These are phyloP conservation scores for Fonsecaea multimorphosa DNA, from an alignment of 2,329 filamentous ascomycete species.

Conservation along the genomic window DNA sequence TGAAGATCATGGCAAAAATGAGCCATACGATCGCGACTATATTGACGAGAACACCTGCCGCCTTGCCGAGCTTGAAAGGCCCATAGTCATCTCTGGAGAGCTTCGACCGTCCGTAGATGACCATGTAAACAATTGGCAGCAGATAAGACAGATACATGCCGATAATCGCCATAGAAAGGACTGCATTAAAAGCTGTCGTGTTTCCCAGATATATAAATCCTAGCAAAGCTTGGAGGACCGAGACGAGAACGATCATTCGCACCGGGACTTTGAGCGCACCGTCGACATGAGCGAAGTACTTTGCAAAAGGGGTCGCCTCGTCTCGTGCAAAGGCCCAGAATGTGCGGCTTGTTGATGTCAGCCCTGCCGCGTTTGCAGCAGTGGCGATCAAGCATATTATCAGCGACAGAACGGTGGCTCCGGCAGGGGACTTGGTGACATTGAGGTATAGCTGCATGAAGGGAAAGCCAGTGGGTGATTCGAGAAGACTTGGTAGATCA, in stretches of 20 bases:
- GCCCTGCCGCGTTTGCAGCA: slow-evolving; percentile 41
- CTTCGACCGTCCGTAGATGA: slow-evolving; percentile 45
- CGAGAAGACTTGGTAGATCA: slow-evolving; percentile 48
- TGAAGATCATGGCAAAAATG: slow-evolving; percentile 42
- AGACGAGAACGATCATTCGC: slow-evolving; percentile 24
- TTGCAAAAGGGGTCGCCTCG: slow-evolving; percentile 47
- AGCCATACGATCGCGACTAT: slow-evolving; percentile 42
- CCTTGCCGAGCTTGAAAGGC: slow-evolving; percentile 41
- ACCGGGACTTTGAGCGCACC: slow-evolving; percentile 30
- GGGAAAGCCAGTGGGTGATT: slow-evolving; percentile 52
- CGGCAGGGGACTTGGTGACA: slow-evolving; percentile 41
- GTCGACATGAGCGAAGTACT: slow-evolving; percentile 38
- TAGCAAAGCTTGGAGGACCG: slow-evolving; percentile 26
- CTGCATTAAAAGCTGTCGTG: slow-evolving; percentile 40
- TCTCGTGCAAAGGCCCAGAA: slow-evolving; percentile 51
- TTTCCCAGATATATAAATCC: slow-evolving; percentile 35
- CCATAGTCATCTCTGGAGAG: slow-evolving; percentile 19
- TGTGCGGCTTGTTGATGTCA: slow-evolving; percentile 48
- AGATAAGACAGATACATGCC: slow-evolving; percentile 57
- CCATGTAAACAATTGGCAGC: slow-evolving; percentile 55
- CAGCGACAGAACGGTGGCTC: slow-evolving; percentile 42
- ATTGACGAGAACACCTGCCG: slow-evolving; percentile 39
- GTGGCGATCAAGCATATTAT: slow-evolving; percentile 43
- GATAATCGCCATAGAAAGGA: slow-evolving; percentile 38
- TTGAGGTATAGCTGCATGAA: slow-evolving; percentile 51